A percentile compares a stretch with the other conserved stretches of the same genome.
Conservation (phyloP, 169 alveolate genomes). For the Plasmodium sp. region DNA sequence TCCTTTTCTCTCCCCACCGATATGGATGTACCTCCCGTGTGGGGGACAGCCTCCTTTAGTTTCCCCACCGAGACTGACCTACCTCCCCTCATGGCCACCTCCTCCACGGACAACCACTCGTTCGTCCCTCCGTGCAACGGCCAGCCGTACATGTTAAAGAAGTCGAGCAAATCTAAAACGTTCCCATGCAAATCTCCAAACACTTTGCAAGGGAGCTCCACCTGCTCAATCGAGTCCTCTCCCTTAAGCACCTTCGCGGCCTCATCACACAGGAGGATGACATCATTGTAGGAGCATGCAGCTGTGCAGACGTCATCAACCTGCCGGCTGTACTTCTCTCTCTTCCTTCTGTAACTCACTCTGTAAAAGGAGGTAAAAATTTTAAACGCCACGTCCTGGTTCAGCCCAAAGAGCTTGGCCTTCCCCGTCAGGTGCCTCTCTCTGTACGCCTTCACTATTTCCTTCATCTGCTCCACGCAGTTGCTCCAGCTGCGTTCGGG, state of each 20-base stretch:
- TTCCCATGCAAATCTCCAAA: constrained; percentile 80
- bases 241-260: constrained; percentile 72
- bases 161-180: constrained; percentile 72
- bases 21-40: not conserved
- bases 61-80: not conserved
- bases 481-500: not conserved
- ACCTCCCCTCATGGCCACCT: not conserved
- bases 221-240: constrained; percentile 74
- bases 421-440: constrained; percentile 14
- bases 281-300: constrained; percentile 79
- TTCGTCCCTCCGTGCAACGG: constrained; percentile 74
- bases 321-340: constrained; percentile 4
- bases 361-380: constrained; percentile 74
- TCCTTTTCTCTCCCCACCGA: not conserved
- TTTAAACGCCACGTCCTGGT: constrained; percentile 76
- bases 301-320: constrained; percentile 9
- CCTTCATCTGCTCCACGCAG: not conserved
- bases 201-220: constrained; percentile 76
- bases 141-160: constrained; percentile 83
- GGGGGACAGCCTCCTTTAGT: not conserved
- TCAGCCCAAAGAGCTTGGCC: constrained; percentile 37
- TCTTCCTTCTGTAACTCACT: constrained; percentile 44
- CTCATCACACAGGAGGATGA: constrained; percentile 80
- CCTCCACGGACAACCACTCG: not conserved
- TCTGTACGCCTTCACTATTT: constrained; percentile 19